phyloP scores from a whole-genome alignment of 2,329 filamentous ascomycete species.

The Plectosphaerella plurivora region DNA sequence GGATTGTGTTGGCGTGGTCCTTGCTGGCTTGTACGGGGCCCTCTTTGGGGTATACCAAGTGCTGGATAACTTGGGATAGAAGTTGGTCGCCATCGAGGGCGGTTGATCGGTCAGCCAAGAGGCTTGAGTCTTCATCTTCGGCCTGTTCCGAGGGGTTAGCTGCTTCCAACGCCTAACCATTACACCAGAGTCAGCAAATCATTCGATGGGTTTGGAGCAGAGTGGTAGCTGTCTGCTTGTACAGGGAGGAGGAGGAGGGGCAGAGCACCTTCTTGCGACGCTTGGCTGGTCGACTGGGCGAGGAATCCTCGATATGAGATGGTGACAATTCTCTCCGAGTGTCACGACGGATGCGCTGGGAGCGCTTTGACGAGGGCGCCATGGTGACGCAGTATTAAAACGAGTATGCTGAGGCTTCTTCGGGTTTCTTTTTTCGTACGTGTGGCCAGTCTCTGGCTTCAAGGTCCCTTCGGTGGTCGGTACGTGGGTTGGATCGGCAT shows the following conservation, averaged over 20 bases:
- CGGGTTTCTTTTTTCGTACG: background rate
- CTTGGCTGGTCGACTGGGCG: conserved; percentile 58
- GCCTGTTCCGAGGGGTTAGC: conserved; percentile 34
- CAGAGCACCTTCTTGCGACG: conserved; percentile 58
- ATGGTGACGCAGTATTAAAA: conserved; percentile 14
- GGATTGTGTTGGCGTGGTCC: conserved; percentile 60
- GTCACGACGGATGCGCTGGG: conserved; percentile 32
- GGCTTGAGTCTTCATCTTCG: conserved; percentile 40
- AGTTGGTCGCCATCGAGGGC: conserved; percentile 49
- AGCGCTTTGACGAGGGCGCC: conserved; percentile 32
- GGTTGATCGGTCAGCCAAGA: conserved; percentile 34
- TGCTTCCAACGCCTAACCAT: conserved; percentile 27
- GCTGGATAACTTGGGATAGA: conserved; percentile 52
- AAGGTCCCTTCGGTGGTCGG: too few species aligned
- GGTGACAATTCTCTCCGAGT: conserved; percentile 29
- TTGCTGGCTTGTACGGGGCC: conserved; percentile 53
- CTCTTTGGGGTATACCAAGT: conserved; percentile 36
- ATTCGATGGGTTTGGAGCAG: conserved; percentile 6
- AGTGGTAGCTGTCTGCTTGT: background rate
- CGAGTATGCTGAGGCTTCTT: background rate
- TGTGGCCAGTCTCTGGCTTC: too few species aligned
- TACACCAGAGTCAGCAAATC: conserved; percentile 7
- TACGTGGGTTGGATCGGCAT: too few species aligned
- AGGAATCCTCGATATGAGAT: conserved; percentile 42
- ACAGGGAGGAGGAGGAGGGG: conserved; percentile 6